These are phyloP conservation scores for Talaromyces nanjingensis DNA, from an alignment of 495 filamentous ascomycete species.

Conservation along the genomic window DNA sequence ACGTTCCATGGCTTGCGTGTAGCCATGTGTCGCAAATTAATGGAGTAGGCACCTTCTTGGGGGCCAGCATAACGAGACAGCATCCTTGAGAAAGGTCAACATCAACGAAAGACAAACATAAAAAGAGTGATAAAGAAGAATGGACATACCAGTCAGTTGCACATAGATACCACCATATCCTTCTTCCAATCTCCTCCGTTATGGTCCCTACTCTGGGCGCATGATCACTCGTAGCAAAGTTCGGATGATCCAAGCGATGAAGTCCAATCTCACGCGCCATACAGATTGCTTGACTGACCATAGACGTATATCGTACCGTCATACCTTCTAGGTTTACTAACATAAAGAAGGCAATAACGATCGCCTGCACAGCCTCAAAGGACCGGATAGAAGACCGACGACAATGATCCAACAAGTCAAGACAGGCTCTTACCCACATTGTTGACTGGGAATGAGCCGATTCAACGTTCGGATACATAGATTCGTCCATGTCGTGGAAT, in stretches of 20 bases:
- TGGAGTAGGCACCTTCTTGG: constrained; percentile 33
- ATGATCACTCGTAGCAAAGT: constrained; percentile 10
- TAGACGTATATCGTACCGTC: constrained; percentile 22
- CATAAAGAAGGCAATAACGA: constrained; percentile 31
- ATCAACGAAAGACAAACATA: neutral
- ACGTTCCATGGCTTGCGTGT: constrained; percentile 38
- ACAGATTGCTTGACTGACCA: constrained; percentile 24
- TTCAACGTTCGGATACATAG: constrained; percentile 22
- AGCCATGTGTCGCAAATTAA: constrained; percentile 35
- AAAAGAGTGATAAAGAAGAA: neutral
- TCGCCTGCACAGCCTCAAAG: constrained; percentile 39
- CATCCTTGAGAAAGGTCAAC: constrained; percentile 17
- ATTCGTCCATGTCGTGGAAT: constrained; percentile 12
- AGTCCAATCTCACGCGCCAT: constrained; percentile 32
- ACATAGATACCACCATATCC: constrained; percentile 45
- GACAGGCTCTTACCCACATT: constrained; percentile 29
- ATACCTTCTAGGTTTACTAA: constrained; percentile 34
- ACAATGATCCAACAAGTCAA: constrained; percentile 33
- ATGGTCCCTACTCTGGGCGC: constrained; percentile 15
- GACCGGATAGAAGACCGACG: constrained; percentile 19
- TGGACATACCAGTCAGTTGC: constrained; percentile 36
- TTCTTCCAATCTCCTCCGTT: constrained; percentile 33
- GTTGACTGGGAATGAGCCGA: constrained; percentile 24
- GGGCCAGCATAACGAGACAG: constrained; percentile 28
- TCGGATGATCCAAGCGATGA: constrained; percentile 34